Evolutionary conservation across 768 basidiomycete genomes (phyloP).

Genomic region (Auriscalpium microsporum): DNA sequence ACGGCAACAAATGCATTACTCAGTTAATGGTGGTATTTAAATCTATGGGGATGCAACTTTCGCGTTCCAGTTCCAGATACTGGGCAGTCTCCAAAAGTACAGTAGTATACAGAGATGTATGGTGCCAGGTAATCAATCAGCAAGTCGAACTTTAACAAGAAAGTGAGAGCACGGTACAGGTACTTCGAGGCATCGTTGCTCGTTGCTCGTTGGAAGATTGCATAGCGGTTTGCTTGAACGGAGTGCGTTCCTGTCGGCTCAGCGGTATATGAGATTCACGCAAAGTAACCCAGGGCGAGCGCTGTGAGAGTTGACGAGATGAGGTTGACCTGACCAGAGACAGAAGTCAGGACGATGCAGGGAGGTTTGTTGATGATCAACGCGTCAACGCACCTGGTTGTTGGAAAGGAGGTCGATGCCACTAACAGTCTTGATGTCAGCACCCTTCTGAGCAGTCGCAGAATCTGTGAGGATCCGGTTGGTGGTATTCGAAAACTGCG

Average conservation of each 20-base stretch:
- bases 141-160: too few relatives aligned
- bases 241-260: neutral
- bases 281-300: conserved; percentile 11
- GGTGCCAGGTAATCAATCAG: neutral
- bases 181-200: neutral
- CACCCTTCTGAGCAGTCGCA: conserved; percentile 16
- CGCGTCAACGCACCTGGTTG: conserved; percentile 52
- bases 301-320: conserved; percentile 14
- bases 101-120: neutral
- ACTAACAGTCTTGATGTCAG: conserved; percentile 46
- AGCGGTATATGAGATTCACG: neutral
- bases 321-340: conserved; percentile 10
- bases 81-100: neutral
- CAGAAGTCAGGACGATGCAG: neutral
- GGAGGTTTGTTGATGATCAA: neutral
- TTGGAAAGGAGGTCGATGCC: conserved; percentile 73
- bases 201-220: neutral
- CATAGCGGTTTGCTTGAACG: neutral
- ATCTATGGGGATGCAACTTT: too few relatives aligned
- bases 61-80: too few relatives aligned
- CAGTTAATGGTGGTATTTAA: too few relatives aligned
- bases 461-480: conserved; percentile 59
- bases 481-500: conserved; percentile 56
- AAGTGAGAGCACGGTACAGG: too few relatives aligned
- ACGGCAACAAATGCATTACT: too few relatives aligned